Percentiles rank a stretch among this genome's conserved stretches.
Evolutionary conservation across 2,329 filamentous ascomycete species (phyloP).

Genomic region (Penicillium capsulatum): DNA sequence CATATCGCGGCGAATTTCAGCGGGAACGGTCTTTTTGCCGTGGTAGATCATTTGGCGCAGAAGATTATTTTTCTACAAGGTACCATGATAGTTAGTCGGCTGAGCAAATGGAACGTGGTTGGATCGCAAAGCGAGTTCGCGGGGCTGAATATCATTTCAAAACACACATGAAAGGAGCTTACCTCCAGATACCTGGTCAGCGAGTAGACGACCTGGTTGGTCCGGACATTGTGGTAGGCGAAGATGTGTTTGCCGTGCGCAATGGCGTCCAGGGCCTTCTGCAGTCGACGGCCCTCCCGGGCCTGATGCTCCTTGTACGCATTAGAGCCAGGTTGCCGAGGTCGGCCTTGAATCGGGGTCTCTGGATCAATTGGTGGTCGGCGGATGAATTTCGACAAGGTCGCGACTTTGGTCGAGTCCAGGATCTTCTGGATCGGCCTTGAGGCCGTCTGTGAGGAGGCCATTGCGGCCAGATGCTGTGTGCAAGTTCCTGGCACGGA

Average conservation of each 20-base stretch:
- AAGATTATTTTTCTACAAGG: conserved; percentile 46
- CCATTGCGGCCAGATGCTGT: conserved; percentile 33
- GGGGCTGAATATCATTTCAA: neutral
- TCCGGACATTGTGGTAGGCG: conserved; percentile 58
- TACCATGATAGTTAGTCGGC: conserved; percentile 7
- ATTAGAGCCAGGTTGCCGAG: conserved; percentile 38
- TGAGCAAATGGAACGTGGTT: too few species aligned
- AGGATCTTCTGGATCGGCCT: conserved; percentile 35
- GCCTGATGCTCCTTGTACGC: conserved; percentile 39
- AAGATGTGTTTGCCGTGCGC: conserved; percentile 58
- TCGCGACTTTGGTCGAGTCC: conserved; percentile 39
- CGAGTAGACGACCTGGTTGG: conserved; percentile 63
- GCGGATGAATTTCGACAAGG: conserved; percentile 34
- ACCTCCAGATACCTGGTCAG: conserved; percentile 55
- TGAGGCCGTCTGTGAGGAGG: conserved; percentile 24
- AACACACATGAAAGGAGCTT: conserved; percentile 17
- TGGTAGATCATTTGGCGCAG: conserved; percentile 58
- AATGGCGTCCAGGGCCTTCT: conserved; percentile 46
- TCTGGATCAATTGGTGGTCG: conserved; percentile 33
- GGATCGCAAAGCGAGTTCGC: too few species aligned
- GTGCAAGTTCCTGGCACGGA: conserved; percentile 11
- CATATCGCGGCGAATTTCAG: conserved; percentile 57
- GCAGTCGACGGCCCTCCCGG: conserved; percentile 39
- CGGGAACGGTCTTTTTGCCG: conserved; percentile 60
- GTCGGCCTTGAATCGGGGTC: conserved; percentile 41